Evolutionary conservation across 179 eudicot genomes (phyloP), one percentile per base, ranked within the genome.

Genomic region (Silene noctiflora): DNA sequence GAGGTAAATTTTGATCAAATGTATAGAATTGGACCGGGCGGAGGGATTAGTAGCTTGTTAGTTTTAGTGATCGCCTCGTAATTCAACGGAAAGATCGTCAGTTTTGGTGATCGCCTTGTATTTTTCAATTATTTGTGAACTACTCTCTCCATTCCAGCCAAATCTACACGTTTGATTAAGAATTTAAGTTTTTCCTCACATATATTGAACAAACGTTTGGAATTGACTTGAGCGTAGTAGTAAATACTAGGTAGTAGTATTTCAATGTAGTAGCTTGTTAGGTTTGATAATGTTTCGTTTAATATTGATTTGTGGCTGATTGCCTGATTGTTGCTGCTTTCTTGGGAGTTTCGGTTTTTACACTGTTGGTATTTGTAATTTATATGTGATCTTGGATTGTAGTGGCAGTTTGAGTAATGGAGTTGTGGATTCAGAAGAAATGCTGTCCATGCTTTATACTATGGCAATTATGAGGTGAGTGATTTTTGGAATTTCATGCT

Each of bases 401-500:
- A 91, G 96, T 77, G 73, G 27, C 75, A 84, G 82, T 53, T 27
- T 81, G 67, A 78, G 78, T 73, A 62, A 74, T 60, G 81, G 65
- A 77, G 88, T 46, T 77, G 53, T 73, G 6, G 85, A 76, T 39
- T 90, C 96, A 0, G 91, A 92, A 72, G 91, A 92, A 71, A 71
- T 90, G 82, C 78, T 94, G 73, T 78, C 97, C 9, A 90, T 90
- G 97, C 84, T 90, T 39, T 92, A 94, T 82, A 85, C 89, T 29
- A 90, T 92, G 96, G 91, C 97, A 4, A 83, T 92, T 35, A 80
- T 87, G 92, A 92, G 96, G 98, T 82, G 63, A 62, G 81, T 33
- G 53, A 55, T 55, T 55, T 55, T 55, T 19, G 20, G 55, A 51
- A 7, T 71, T 51, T 71, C 39, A 13, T 71, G 42, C 20, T 71